Evolutionary conservation across 345 rosid species (phyloP).

Genomic region (Carallia brachiata): DNA sequence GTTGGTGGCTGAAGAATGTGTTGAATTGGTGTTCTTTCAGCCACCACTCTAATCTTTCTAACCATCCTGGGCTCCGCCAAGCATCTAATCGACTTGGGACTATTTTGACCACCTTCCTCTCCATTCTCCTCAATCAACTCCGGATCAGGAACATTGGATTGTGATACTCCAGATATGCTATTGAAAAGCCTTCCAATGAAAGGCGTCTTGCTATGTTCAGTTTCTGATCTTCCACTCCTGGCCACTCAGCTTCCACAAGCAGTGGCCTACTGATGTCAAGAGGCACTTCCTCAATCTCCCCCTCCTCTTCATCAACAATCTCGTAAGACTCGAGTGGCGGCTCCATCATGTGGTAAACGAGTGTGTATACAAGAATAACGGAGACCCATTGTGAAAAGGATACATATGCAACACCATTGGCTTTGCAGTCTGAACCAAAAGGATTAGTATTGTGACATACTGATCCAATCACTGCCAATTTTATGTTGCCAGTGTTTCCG

Average conservation of each 20-base stretch:
- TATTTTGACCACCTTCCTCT: slow-evolving; percentile 13
- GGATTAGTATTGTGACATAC: slow-evolving; percentile 31
- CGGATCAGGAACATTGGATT: slow-evolving; percentile 4
- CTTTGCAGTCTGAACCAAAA: slow-evolving; percentile 26
- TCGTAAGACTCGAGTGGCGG: slow-evolving; percentile 34
- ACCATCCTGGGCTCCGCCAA: slow-evolving; percentile 90
- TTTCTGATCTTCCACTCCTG: slow-evolving; percentile 32
- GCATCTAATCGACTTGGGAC: slow-evolving; percentile 73
- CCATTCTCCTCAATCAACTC: slow-evolving; percentile 7
- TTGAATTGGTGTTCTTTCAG: slow-evolving; percentile 78
- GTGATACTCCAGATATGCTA: slow-evolving; percentile 13
- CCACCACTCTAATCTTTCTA: slow-evolving; percentile 78
- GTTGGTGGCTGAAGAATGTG: slow-evolving; percentile 96
- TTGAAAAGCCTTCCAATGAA: slow-evolving; percentile 31
- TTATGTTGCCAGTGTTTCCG: slow-evolving; percentile 44
- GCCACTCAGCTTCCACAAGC: slow-evolving; percentile 43
- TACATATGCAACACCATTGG: slow-evolving; percentile 39
- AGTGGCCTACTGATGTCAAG: slow-evolving; percentile 25
- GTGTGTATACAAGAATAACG: slow-evolving; percentile 39
- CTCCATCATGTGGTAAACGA: slow-evolving; percentile 56
- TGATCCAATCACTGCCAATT: slow-evolving; percentile 31
- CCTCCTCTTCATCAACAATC: slow-evolving; percentile 9
- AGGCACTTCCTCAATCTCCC: slow-evolving; percentile 7
- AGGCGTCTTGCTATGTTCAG: slow-evolving; percentile 37
- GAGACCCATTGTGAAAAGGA: slow-evolving; percentile 47